These are phyloP conservation scores for Fusarium verrucosum DNA, from an alignment of 2,329 filamentous ascomycete species.

Conservation along the genomic window DNA sequence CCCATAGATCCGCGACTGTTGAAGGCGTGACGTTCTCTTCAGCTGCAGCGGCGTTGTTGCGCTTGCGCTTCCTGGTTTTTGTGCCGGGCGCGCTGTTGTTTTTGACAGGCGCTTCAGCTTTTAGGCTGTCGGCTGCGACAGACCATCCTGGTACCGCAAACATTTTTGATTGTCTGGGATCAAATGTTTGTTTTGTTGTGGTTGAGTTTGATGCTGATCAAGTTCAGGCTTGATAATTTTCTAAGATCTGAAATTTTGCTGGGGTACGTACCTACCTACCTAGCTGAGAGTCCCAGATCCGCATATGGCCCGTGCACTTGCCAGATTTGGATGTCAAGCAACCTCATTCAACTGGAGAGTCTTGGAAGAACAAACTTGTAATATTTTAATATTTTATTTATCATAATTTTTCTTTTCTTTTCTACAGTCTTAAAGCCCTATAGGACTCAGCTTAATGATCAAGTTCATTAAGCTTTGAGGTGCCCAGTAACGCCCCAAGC, in stretches of 20 bases:
- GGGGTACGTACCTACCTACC: slow-evolving; percentile 30
- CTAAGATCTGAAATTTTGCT: slow-evolving; percentile 24
- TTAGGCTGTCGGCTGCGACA: slow-evolving; percentile 75
- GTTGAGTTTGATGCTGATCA: slow-evolving; percentile 21
- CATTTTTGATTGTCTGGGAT: slow-evolving; percentile 61
- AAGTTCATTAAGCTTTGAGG: too few species aligned
- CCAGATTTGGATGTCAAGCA: slow-evolving; percentile 1
- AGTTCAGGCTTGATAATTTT: slow-evolving; percentile 21
- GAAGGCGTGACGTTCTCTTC: slow-evolving; percentile 65
- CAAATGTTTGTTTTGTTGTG: slow-evolving; percentile 3
- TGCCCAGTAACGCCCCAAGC: too few species aligned
- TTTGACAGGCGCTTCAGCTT: slow-evolving; percentile 66
- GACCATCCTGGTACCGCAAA: slow-evolving; percentile 96
- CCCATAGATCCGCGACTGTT: slow-evolving; percentile 83
- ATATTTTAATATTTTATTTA: not conserved
- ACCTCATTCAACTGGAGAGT: not conserved
- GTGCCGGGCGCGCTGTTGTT: slow-evolving; percentile 49
- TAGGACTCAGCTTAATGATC: too few species aligned
- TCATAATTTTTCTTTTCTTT: too few species aligned
- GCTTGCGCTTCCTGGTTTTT: slow-evolving; percentile 70
- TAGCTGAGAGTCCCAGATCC: slow-evolving; percentile 5
- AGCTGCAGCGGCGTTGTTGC: slow-evolving; percentile 36
- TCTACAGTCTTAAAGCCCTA: too few species aligned
- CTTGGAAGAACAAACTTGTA: not conserved
- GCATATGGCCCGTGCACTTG: slow-evolving; percentile 8